Evolutionary conservation across 805 yeast species (phyloP).

Genomic region (Metschnikowia bowlesiae): DNA sequence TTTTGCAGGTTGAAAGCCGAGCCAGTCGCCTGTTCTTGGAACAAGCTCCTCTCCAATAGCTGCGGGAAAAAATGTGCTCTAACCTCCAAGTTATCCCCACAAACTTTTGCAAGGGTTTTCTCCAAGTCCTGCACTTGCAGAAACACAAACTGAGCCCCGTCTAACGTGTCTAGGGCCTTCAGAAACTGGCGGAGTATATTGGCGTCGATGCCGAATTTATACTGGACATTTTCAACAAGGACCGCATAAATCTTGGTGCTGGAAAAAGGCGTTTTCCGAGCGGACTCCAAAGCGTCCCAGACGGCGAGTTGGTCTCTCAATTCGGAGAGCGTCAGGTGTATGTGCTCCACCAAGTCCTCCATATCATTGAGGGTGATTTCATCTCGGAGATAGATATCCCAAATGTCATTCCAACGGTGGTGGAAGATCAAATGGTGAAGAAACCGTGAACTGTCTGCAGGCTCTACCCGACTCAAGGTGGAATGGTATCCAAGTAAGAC

Average conservation of each 20-base stretch:
- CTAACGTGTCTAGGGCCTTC: not conserved
- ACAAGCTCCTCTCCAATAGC: not conserved
- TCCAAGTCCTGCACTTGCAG: not conserved
- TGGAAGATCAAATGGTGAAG: slow-evolving; percentile 30
- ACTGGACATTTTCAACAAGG: slow-evolving; percentile 19
- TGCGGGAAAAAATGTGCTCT: not conserved
- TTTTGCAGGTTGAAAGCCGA: not conserved
- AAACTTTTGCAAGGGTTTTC: not conserved
- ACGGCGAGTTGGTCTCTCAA: slow-evolving; percentile 23
- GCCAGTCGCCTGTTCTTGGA: not conserved
- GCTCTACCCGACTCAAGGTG: slow-evolving; percentile 12
- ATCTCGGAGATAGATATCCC: slow-evolving; percentile 26
- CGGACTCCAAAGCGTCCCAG: slow-evolving; percentile 23
- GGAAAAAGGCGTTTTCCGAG: slow-evolving; percentile 9
- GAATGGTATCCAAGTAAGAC: slow-evolving; percentile 19
- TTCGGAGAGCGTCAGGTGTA: slow-evolving; percentile 17
- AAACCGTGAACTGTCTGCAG: slow-evolving; percentile 20
- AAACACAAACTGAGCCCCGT: not conserved
- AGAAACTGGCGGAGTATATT: not conserved
- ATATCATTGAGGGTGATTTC: slow-evolving; percentile 30
- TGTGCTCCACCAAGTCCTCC: slow-evolving; percentile 32
- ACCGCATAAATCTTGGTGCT: slow-evolving; percentile 14
- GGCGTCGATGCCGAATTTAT: slow-evolving; percentile 9
- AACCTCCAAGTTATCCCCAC: not conserved
- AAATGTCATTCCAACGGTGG: slow-evolving; percentile 25